Evolutionary conservation across 2,329 filamentous ascomycete genomes (phyloP).

Genomic region (Colletotrichum spinosum): DNA sequence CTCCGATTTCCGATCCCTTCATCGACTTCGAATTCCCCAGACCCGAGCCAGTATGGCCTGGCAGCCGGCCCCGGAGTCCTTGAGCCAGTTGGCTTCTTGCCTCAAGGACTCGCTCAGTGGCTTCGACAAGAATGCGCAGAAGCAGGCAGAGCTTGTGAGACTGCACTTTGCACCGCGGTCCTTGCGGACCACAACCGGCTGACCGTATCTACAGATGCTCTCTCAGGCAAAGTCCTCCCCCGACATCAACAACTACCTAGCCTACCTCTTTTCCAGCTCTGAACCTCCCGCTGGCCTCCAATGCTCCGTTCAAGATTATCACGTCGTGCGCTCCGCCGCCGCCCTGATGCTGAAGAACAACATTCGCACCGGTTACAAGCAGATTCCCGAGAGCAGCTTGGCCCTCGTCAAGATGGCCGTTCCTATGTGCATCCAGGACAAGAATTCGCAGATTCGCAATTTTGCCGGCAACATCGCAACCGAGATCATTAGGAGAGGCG

Average conservation of each 20-base stretch:
- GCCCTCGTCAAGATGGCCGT: constrained; percentile 83
- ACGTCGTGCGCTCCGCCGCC: constrained; percentile 85
- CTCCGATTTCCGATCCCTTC: constrained; percentile 28
- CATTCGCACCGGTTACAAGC: constrained; percentile 79
- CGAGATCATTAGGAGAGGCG: constrained; percentile 86
- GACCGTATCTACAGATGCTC: constrained; percentile 77
- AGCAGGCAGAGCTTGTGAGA: constrained; percentile 88
- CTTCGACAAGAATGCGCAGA: constrained; percentile 82
- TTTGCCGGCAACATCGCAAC: constrained; percentile 95
- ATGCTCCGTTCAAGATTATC: constrained; percentile 71
- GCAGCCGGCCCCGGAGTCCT: constrained; percentile 88
- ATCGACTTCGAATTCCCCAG: constrained; percentile 29
- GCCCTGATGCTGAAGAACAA: constrained; percentile 98
- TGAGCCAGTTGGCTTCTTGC: constrained; percentile 89
- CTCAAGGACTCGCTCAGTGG: constrained; percentile 93
- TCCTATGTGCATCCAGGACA: constrained; percentile 83
- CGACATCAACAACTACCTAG: constrained; percentile 97
- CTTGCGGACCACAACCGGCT: constrained; percentile 37
- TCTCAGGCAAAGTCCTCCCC: constrained; percentile 87
- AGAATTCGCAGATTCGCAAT: constrained; percentile 83
- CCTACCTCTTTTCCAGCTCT: constrained; percentile 85
- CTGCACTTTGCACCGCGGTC: constrained; percentile 6
- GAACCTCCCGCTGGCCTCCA: constrained; percentile 70
- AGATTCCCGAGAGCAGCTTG: constrained; percentile 79
- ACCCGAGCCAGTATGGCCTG: constrained; percentile 77